These are phyloP conservation scores for grape (Vitis vinifera) DNA, from an alignment of 164 flowering plant genomes.

Conservation along the genomic window ASM3070453v1 NC_081809.1:22609001-22609500, in stretches of 20 bases:
- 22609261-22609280: background rate
- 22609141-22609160: too few relatives aligned
- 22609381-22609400: constrained; percentile 46
- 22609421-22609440: constrained; percentile 57
- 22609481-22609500: constrained; percentile 48
- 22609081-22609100: too few relatives aligned
- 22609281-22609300: constrained; percentile 30
- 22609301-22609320: constrained; percentile 15
- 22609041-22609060: too few relatives aligned
- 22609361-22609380: constrained; percentile 28
- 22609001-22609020: too few relatives aligned
- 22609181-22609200: too few relatives aligned
- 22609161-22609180: too few relatives aligned
- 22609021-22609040: too few relatives aligned
- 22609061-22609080: too few relatives aligned
- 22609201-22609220: too few relatives aligned
- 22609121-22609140: too few relatives aligned
- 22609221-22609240: background rate
- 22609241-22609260: background rate
- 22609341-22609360: constrained; percentile 21
- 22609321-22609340: constrained; percentile 17
- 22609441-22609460: constrained; percentile 43
- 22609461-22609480: constrained; percentile 63
- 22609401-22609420: constrained; percentile 44
- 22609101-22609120: too few relatives aligned